These are phyloP conservation scores for Euphorbia peplus DNA, from an alignment of 345 rosid species.

Conservation along the genomic window DNA sequence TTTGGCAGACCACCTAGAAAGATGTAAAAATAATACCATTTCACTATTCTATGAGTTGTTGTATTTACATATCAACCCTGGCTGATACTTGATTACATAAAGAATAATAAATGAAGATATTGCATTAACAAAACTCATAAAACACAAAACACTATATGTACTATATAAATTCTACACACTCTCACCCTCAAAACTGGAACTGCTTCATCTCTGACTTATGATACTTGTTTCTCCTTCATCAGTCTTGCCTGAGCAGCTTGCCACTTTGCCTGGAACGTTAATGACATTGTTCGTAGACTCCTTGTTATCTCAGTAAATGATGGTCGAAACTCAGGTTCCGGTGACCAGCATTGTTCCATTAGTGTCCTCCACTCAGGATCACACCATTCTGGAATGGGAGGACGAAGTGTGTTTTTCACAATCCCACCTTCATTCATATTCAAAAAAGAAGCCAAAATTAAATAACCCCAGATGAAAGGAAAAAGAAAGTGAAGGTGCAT, in stretches of 20 bases:
- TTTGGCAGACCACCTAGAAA: too few relatives aligned
- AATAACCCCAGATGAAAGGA: too few relatives aligned
- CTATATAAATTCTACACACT: conserved; percentile 9
- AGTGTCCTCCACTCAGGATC: conserved; percentile 53
- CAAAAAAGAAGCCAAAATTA: not conserved
- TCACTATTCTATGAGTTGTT: not conserved
- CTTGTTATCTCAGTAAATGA: conserved; percentile 58
- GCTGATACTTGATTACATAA: conserved; percentile 13
- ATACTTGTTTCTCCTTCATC: conserved; percentile 7
- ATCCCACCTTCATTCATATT: conserved; percentile 47
- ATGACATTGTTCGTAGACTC: conserved; percentile 43
- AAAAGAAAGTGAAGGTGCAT: not conserved
- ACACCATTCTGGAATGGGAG: conserved; percentile 48
- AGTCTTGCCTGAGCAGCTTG: conserved; percentile 28
- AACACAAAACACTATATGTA: not conserved
- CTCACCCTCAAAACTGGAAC: conserved; percentile 9
- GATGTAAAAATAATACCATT: too few relatives aligned
- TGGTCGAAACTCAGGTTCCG: conserved; percentile 54
- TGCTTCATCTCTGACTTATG: conserved; percentile 12
- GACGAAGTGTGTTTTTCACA: conserved; percentile 60
- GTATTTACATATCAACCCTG: conserved; percentile 10
- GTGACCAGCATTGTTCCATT: conserved; percentile 68
- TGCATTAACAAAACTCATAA: conserved; percentile 5
- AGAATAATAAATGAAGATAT: conserved; percentile 32
- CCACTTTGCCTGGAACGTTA: conserved; percentile 32